Percentiles rank a stretch among this genome's conserved stretches.
Conservation (phyloP, 495 filamentous ascomycete genomes). For the Tuber umbilicatum region DNA sequence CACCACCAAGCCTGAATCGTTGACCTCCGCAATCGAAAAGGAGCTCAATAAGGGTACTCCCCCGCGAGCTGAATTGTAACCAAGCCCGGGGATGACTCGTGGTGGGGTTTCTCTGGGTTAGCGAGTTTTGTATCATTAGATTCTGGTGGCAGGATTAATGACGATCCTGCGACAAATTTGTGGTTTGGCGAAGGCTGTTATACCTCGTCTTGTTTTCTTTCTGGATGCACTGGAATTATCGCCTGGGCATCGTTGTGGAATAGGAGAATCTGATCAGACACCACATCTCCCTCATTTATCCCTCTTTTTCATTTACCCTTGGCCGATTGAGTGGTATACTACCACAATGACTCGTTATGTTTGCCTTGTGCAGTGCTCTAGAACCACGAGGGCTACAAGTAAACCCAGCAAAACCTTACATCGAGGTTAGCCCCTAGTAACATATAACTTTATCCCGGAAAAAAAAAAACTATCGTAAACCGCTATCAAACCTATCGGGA, state of each 20-base stretch:
- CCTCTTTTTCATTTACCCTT: neutral
- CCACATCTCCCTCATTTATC: neutral
- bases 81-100: neutral
- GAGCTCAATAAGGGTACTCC: conserved; percentile 55
- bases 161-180: neutral
- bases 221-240: neutral
- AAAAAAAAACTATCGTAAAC: neutral
- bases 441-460: neutral
- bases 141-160: neutral
- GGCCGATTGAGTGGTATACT: neutral
- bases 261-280: neutral
- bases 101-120: neutral
- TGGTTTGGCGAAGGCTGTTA: neutral
- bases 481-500: neutral
- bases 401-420: neutral
- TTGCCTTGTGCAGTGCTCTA: neutral
- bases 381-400: neutral
- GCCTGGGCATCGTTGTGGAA: neutral
- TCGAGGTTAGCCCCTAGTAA: neutral
- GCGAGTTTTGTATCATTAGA: neutral
- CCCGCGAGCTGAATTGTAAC: conserved; percentile 17
- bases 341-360: neutral
- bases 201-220: neutral
- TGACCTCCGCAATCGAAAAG: conserved; percentile 67
- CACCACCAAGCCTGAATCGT: conserved; percentile 71